Conservation (phyloP, 805 yeast genomes). For the Candida khao-thaluensis region DNA sequence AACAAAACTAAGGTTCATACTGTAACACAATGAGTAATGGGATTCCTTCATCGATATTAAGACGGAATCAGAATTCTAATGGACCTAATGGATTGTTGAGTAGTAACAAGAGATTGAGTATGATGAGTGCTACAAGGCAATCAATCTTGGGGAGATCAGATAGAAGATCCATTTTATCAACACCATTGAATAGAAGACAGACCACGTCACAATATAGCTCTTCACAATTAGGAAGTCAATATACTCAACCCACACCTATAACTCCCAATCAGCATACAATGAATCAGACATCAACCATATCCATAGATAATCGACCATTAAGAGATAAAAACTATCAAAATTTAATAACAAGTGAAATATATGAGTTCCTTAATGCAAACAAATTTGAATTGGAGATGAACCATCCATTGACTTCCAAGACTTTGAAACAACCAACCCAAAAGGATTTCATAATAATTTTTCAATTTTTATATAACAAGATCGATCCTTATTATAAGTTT, state of each 20-base stretch:
- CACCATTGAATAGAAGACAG: conserved; percentile 13
- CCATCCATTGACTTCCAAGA: conserved; percentile 62
- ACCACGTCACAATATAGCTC: conserved; percentile 6
- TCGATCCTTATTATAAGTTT: conserved; percentile 79
- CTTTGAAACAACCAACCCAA: conserved; percentile 78
- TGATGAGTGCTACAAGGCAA: conserved; percentile 13
- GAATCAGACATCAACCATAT: conserved; percentile 1
- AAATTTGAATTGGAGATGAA: conserved; percentile 75
- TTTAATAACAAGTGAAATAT: conserved; percentile 63
- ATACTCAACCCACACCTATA: conserved; percentile 5
- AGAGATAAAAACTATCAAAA: conserved; percentile 69
- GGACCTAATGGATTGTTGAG: conserved; percentile 1
- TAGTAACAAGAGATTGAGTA: conserved; percentile 13
- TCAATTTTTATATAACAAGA: conserved; percentile 70
- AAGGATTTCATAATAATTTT: conserved; percentile 78
- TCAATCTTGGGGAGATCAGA: conserved; percentile 8
- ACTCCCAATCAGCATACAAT: conserved; percentile 4
- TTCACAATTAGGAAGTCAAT: conserved; percentile 5
- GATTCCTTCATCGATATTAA: conserved; percentile 6
- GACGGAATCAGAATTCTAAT: background rate
- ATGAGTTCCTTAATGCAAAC: conserved; percentile 58
- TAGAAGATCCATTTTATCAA: conserved; percentile 14
- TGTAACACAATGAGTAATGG: conserved; percentile 7
- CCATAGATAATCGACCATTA: conserved; percentile 69
- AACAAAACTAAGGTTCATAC: background rate